Percentiles rank a stretch among this genome's conserved stretches.
Evolutionary conservation across 1,139 yeast genomes (phyloP).

Genomic region (Pichia sp.): DNA sequence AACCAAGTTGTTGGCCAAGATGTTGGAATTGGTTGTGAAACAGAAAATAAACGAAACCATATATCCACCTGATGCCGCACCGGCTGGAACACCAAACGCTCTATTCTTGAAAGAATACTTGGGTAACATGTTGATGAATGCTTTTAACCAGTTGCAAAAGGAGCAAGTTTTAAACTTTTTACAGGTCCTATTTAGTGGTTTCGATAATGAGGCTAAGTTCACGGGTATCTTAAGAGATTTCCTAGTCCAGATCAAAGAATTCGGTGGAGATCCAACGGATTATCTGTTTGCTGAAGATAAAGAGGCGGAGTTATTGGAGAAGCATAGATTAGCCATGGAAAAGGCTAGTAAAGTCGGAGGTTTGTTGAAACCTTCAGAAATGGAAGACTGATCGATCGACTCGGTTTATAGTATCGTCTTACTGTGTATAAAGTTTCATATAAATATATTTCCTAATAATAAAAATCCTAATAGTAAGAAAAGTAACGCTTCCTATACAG

Average conservation of each 20-base stretch:
- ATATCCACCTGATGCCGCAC: constrained; percentile 66
- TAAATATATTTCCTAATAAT: constrained; percentile 1
- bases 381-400: constrained; percentile 54
- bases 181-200: constrained; percentile 67
- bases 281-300: constrained; percentile 93
- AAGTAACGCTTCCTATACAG: too few species aligned
- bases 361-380: constrained; percentile 89
- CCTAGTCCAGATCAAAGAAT: constrained; percentile 91
- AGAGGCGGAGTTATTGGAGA: constrained; percentile 70
- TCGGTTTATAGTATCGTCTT: background rate
- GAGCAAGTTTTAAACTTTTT: constrained; percentile 82
- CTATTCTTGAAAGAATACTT: constrained; percentile 76
- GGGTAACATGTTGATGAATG: constrained; percentile 74
- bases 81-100: constrained; percentile 78
- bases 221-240: constrained; percentile 89
- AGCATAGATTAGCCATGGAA: constrained; percentile 67
- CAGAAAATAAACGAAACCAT: constrained; percentile 72
- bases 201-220: constrained; percentile 72
- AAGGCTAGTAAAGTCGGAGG: constrained; percentile 90
- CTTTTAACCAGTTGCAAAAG: constrained; percentile 84
- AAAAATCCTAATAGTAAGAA: background rate
- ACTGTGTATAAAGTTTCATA: background rate
- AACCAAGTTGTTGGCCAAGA: constrained; percentile 75
- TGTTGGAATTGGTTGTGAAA: constrained; percentile 80
- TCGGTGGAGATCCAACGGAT: constrained; percentile 91